A percentile compares a stretch with the other conserved stretches of the same genome.
These are phyloP conservation scores for Cladorrhinum sp. DNA, from an alignment of 2,329 filamentous ascomycete genomes.

Conservation along the genomic window DNA sequence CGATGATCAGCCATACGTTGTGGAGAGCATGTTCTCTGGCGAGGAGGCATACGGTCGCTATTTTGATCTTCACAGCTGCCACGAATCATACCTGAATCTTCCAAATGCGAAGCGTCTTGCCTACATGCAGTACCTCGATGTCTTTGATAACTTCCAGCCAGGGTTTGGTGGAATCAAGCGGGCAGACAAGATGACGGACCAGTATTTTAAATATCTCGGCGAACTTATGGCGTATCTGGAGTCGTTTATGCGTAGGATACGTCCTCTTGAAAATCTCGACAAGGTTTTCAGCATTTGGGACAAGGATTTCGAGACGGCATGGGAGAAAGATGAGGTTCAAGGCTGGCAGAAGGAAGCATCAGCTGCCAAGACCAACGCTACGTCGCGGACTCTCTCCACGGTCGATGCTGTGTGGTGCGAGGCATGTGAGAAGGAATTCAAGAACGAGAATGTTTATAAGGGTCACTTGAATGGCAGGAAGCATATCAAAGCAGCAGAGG, in stretches of 20 bases:
- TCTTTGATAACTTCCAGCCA: constrained; percentile 81
- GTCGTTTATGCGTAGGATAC: constrained; percentile 77
- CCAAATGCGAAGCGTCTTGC: constrained; percentile 79
- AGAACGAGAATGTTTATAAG: constrained; percentile 92
- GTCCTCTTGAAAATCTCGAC: constrained; percentile 81
- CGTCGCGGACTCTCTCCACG: constrained; percentile 35
- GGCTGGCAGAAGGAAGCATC: constrained; percentile 68
- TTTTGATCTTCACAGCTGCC: constrained; percentile 79
- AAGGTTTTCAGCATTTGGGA: constrained; percentile 75
- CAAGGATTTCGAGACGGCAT: constrained; percentile 76
- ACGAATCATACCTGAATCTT: constrained; percentile 88
- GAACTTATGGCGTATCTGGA: constrained; percentile 81
- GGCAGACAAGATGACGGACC: constrained; percentile 82
- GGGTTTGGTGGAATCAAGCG: constrained; percentile 73
- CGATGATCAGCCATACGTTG: constrained; percentile 62
- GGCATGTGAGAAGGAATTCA: constrained; percentile 92
- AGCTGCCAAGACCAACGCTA: constrained; percentile 37
- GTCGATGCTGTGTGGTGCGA: constrained; percentile 79
- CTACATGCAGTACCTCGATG: constrained; percentile 89
- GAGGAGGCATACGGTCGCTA: constrained; percentile 93
- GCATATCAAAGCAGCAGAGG: constrained; percentile 79
- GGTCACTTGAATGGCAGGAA: constrained; percentile 87
- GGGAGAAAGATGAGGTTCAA: constrained; percentile 74
- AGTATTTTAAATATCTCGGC: constrained; percentile 87
- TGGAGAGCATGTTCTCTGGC: constrained; percentile 91